Evolutionary conservation across 495 filamentous ascomycete genomes (phyloP).

Genomic region (Letharia columbiana): DNA sequence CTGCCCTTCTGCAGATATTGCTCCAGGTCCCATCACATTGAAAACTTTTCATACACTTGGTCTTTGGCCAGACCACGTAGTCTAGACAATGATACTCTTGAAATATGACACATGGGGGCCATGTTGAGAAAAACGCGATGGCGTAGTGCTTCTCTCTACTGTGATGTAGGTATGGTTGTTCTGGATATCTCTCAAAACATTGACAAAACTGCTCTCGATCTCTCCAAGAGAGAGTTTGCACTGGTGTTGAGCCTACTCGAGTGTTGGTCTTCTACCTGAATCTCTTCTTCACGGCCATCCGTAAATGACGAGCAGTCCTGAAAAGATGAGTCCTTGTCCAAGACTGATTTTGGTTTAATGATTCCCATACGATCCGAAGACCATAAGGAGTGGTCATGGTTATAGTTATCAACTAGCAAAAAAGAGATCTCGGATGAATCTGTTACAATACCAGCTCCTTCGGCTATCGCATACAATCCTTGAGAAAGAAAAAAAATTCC

Average conservation of each 20-base stretch:
- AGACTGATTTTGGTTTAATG: slow-evolving; percentile 30
- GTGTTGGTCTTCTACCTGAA: neutral
- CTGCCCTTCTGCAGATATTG: neutral
- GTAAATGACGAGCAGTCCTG: slow-evolving; percentile 28
- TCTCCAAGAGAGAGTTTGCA: neutral
- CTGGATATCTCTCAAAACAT: neutral
- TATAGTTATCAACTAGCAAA: slow-evolving; percentile 53
- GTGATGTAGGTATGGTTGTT: neutral
- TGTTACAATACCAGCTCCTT: neutral
- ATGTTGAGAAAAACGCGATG: neutral
- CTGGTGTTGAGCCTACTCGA: neutral
- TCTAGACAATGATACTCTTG: neutral
- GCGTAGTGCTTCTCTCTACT: neutral
- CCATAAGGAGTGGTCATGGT: slow-evolving; percentile 43
- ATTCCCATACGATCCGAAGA: slow-evolving; percentile 41
- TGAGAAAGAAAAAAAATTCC: no score
- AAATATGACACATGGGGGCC: neutral
- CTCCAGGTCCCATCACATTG: neutral
- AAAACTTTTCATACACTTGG: neutral
- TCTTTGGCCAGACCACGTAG: neutral
- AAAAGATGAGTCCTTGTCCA: slow-evolving; percentile 25
- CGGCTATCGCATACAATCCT: no score
- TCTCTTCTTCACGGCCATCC: slow-evolving; percentile 33
- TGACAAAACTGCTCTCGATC: neutral
- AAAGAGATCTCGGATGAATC: slow-evolving; percentile 48